Conservation (phyloP, 306 rosid genomes). For the Quercus robur region DNA sequence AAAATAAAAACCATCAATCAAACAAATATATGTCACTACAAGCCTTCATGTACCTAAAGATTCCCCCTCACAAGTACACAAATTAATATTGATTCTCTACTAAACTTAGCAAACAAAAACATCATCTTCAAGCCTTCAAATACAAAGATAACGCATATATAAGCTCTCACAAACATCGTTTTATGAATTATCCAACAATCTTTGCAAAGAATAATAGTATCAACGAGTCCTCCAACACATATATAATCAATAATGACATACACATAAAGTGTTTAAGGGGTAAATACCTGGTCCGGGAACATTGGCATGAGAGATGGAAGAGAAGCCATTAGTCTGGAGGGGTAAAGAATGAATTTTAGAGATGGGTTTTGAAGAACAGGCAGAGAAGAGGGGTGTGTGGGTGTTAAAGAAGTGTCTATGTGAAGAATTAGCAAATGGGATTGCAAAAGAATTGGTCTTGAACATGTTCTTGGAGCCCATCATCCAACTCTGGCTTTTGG, state of each 20-base stretch:
- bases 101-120: background rate
- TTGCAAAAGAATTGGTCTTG: slow-evolving; percentile 30
- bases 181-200: background rate
- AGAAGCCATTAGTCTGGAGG: slow-evolving; percentile 58
- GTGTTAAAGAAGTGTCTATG: background rate
- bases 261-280: background rate
- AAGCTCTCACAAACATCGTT: background rate
- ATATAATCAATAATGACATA: background rate
- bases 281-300: slow-evolving; percentile 41
- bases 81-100: background rate
- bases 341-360: slow-evolving; percentile 37
- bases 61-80: background rate
- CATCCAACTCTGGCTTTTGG: background rate
- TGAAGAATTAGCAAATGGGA: slow-evolving; percentile 23
- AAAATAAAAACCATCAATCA: slow-evolving; percentile 9
- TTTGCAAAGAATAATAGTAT: background rate
- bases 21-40: background rate
- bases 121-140: background rate
- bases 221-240: background rate
- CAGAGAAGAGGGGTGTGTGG: slow-evolving; percentile 21
- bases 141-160: background rate
- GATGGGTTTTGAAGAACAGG: slow-evolving; percentile 35
- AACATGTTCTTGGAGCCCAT: slow-evolving; percentile 49
- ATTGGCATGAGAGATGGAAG: slow-evolving; percentile 34
- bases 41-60: background rate